These are phyloP conservation scores for Fusarium sp. DNA, from an alignment of 2,329 filamentous ascomycete species.

Conservation along the genomic window DNA sequence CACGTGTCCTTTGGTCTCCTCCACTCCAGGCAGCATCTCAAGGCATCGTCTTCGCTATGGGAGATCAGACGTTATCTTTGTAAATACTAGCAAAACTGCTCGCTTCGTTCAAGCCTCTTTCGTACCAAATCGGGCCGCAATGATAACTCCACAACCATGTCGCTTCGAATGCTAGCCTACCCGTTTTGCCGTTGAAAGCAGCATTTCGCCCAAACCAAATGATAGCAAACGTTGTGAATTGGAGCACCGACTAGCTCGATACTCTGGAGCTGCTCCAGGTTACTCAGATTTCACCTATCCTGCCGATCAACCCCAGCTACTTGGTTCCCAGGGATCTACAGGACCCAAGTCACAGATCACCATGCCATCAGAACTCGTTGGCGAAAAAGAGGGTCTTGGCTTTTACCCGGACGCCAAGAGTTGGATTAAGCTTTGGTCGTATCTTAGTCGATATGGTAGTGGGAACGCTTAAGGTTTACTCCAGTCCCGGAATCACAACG, in stretches of 20 bases:
- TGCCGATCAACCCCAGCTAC: constrained; percentile 1
- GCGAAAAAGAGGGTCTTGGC: background rate
- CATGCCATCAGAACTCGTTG: background rate
- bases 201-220: background rate
- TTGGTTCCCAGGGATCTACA: background rate
- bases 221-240: constrained; percentile 7
- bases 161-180: background rate
- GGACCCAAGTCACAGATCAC: constrained; percentile 3
- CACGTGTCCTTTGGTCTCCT: background rate
- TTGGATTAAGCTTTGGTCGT: background rate
- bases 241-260: constrained; percentile 13
- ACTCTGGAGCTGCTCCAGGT: background rate
- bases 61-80: background rate
- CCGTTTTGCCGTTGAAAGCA: constrained; percentile 22
- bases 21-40: background rate
- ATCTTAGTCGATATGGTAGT: background rate
- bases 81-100: background rate
- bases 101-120: background rate
- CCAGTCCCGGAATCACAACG: background rate
- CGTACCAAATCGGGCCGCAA: background rate
- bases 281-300: constrained; percentile 9
- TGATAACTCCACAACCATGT: constrained; percentile 15
- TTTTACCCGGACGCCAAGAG: background rate
- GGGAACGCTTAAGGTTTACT: constrained; percentile 6
- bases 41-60: no score